Evolutionary conservation across 106 monocot genomes (phyloP).

Genomic region (Dioscorea alata): DNA sequence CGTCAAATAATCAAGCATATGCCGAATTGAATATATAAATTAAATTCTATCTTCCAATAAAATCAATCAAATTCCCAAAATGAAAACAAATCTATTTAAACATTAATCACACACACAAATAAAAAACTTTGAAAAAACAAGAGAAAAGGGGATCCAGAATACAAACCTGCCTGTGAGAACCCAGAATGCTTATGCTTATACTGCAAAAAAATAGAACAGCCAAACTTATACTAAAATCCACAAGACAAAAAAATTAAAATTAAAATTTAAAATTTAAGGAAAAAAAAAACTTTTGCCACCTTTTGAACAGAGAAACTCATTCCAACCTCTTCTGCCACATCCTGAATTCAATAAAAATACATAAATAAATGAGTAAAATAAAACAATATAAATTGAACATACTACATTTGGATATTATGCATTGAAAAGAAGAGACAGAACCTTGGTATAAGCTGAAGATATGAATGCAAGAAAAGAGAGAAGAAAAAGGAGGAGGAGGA

Average conservation of each 20-base stretch:
- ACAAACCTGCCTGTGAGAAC: too few species aligned
- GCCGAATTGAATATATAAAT: too few species aligned
- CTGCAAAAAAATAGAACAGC: slow-evolving; percentile 15
- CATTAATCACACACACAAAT: too few species aligned
- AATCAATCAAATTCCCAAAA: too few species aligned
- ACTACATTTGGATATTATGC: background rate
- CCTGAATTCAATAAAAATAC: background rate
- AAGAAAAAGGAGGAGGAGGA: slow-evolving; percentile 28
- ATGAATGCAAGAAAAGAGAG: slow-evolving; percentile 20
- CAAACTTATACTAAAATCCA: background rate
- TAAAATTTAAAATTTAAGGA: background rate
- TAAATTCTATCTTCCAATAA: too few species aligned
- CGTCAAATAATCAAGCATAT: too few species aligned
- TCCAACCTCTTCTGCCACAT: slow-evolving; percentile 17
- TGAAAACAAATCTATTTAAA: too few species aligned
- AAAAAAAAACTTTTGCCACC: background rate
- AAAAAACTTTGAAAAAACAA: background rate
- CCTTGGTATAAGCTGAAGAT: slow-evolving; percentile 10
- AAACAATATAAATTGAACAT: background rate
- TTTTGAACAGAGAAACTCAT: slow-evolving; percentile 13
- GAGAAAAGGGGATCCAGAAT: too few species aligned
- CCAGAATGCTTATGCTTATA: slow-evolving; percentile 57
- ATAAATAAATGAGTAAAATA: background rate
- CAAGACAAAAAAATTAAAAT: background rate
- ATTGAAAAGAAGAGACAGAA: slow-evolving; percentile 6